Evolutionary conservation across 2,329 filamentous ascomycete species (phyloP), one percentile per base, ranked within the genome.

Genomic region (Lojkania enalia): DNA sequence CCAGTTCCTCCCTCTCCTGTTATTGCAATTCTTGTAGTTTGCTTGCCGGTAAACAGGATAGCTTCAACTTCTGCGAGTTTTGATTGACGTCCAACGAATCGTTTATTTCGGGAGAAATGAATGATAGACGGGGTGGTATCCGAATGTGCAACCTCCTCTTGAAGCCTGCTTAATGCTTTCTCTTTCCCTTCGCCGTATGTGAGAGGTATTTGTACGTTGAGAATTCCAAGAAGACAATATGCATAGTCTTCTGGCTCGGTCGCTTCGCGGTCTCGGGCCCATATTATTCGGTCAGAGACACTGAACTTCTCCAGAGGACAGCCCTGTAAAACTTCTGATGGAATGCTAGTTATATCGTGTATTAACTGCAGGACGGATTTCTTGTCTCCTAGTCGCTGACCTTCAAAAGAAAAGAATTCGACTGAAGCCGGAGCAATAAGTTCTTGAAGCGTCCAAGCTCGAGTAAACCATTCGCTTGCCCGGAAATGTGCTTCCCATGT

Each of bases 81-180:
- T n/a, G n/a, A n/a, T n/a, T n/a, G n/a, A n/a, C n/a, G 59, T 31
- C 62, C 61, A 12, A 63, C 50, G 42, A 66, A 67, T 20, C 29
- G 33, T 5, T 52, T 19, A 36, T 67, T 68, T 15, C 25, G 50
- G 5, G 47, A 48, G 31, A 68, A 63, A 7, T 56, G 63, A 41
- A 67, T 48, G 44, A 60, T 57, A 2, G 23, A 27, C 23, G 23
- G 23, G 7, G 23, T 27, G n/a, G 23, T n/a, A n/a, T n/a, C n/a
- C n/a, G n/a, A n/a, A n/a, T n/a, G n/a, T n/a, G n/a, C n/a, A n/a
- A n/a, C n/a, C 16, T 29, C 13, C 12, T 20, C 14, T 18, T 35
- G 19, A 3, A 45, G 35, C 18, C 42, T 35, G 31, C 37, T 44
- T 25, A 6, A 37, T 43, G 52, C 50, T 15, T 35, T 55, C 36